Evolutionary conservation across 768 basidiomycete species (phyloP), one percentile per base, ranked within the genome.

Genomic region (Terana coerulea): DNA sequence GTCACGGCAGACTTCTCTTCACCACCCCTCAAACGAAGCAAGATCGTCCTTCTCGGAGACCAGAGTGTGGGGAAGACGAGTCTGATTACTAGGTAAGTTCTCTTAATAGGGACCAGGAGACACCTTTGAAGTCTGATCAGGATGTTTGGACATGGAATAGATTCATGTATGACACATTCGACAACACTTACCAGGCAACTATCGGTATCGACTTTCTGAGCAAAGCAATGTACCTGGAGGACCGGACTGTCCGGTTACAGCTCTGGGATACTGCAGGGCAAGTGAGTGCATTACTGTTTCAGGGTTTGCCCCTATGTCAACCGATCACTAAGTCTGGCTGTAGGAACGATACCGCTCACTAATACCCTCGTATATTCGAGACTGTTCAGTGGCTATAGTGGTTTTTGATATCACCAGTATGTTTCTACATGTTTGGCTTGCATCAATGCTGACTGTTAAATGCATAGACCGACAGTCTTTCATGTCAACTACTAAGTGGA

Each of bases 131-230:
- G 50, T 46, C 8, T 29, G 12, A 29, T 6, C 15, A 5, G 35
- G 15, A 14, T 15, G 15, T 37, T 7, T 40, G 21, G 39, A 40
- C 9, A 5, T 19, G n/a, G 7, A n/a, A n/a, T 59, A 95, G 91
- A 72, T 90, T 91, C 68, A 95, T 98, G 97, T 99, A 99, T 68
- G 97, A 99, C 72, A 98, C 97, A 0, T 99, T 99, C 69, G 97
- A 99, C 77, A 98, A 98, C 70, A 98, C 95, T 37, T 99, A 99
- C 69, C 91, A 93, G 67, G 93, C 93, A 17, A 95, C 93, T 9
- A 95, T 95, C 65, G 93, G 95, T 52, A 99, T 99, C 70, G 97
- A 99, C 74, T 99, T 99, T 69, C 75, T 99, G 71, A 95, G 93
- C 74, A 99, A 99, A 78, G 98, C 97, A 0, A 95, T 99, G 92